Conservation (phyloP, 768 basidiomycete genomes). For the Postia placenta region DNA sequence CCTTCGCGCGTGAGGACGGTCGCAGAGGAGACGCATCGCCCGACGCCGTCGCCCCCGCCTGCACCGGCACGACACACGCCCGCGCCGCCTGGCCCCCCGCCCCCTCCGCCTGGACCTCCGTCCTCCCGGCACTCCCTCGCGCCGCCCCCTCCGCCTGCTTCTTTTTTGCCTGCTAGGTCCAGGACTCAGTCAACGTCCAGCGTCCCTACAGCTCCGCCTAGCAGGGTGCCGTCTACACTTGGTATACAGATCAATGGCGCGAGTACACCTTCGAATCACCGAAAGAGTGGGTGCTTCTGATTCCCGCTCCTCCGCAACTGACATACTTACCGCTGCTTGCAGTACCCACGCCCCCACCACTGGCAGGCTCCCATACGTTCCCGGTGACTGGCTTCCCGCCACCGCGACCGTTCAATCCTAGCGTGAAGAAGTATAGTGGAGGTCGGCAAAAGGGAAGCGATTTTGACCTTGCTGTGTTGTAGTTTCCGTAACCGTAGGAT, state of each 20-base stretch:
- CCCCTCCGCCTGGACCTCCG: conserved; percentile 15
- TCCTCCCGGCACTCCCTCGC: conserved; percentile 10
- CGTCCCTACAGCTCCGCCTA: conserved; percentile 13
- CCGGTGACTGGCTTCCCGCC: conserved; percentile 75
- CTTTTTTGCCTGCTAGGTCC: conserved; percentile 12
- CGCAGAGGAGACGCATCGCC: conserved; percentile 36
- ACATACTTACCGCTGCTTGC: conserved; percentile 5
- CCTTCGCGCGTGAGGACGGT: conserved; percentile 32
- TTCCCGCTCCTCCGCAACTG: conserved; percentile 5
- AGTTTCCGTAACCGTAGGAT: neutral
- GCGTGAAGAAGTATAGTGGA: conserved; percentile 51
- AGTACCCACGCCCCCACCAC: conserved; percentile 58
- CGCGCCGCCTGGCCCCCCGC: conserved; percentile 14
- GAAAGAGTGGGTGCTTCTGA: conserved; percentile 21
- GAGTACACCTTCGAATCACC: conserved; percentile 12
- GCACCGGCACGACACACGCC: conserved; percentile 8
- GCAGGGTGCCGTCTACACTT: conserved; percentile 12
- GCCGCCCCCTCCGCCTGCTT: conserved; percentile 20
- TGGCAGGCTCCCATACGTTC: conserved; percentile 63
- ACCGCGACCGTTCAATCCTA: conserved; percentile 55
- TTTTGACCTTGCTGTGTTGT: conserved; percentile 48
- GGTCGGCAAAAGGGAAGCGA: conserved; percentile 66
- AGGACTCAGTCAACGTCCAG: conserved; percentile 11
- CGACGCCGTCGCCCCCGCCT: conserved; percentile 19
- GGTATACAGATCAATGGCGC: conserved; percentile 13